These are phyloP conservation scores for Bruguiera gymnorhiza DNA, from an alignment of 345 rosid species.

Conservation along the genomic window DNA sequence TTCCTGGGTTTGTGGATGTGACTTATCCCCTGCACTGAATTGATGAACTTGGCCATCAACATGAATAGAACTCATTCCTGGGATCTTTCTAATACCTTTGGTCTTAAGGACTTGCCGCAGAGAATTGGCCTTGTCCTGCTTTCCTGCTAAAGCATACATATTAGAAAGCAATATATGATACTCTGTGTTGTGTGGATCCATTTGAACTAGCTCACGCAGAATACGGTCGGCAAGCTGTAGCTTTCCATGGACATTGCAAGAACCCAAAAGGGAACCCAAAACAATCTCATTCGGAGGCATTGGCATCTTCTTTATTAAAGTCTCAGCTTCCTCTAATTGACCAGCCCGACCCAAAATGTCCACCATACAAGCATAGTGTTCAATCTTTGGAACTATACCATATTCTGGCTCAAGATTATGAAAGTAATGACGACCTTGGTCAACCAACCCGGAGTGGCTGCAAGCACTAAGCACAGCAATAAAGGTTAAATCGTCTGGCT, in stretches of 20 bases:
- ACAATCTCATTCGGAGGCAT: conserved; percentile 76
- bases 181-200: conserved; percentile 60
- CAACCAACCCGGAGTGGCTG: conserved; percentile 74
- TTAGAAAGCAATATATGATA: conserved; percentile 64
- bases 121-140: conserved; percentile 26
- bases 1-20: conserved; percentile 49
- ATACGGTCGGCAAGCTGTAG: conserved; percentile 50
- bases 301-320: conserved; percentile 54
- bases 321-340: conserved; percentile 66
- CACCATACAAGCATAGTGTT: conserved; percentile 88
- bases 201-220: conserved; percentile 42
- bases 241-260: conserved; percentile 61
- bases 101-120: conserved; percentile 40
- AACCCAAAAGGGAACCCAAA: conserved; percentile 75
- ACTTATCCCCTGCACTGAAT: conserved; percentile 70
- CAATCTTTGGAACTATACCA: conserved; percentile 54
- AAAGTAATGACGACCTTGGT: conserved; percentile 50
- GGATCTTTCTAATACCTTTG: conserved; percentile 55
- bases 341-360: conserved; percentile 85
- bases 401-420: conserved; percentile 34
- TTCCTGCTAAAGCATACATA: conserved; percentile 61
- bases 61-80: conserved; percentile 75
- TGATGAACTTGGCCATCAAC: conserved; percentile 49
- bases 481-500: conserved; percentile 69
- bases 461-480: conserved; percentile 71